Base-by-base conservation (phyloP, 1,284 basidiomycete genomes). In the Irpex lacteus region DNA sequence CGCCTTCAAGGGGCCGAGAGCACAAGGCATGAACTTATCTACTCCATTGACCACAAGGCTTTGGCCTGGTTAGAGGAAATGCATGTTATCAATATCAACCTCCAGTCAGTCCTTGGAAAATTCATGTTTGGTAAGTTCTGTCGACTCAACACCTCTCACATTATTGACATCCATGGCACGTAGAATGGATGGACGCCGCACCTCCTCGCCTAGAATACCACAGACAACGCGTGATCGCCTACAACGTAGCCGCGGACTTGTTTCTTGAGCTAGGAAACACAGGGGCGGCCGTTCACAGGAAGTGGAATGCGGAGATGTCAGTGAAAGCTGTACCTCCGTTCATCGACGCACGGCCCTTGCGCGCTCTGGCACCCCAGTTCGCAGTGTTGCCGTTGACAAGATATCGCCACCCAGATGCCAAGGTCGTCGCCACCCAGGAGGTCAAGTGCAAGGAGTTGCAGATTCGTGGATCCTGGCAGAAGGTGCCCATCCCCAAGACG, bases 391-490 rank as follows among this genome's bases (percentile, higher is more conserved):
- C 59, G 11, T 55, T 55, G 44, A 44, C 44, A 15, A n/a, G 36
- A 21, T 38, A 21, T 19, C n/a, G 60, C 8, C 70, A 73, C 54
- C 71, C 72, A 2, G 72, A 73, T 26, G 68, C 69, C n/a, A 15
- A 66, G 5, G 44, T 68, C 8, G 55, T 64, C 21, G 62, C 65
- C 9, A 61, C 65, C 19, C 56, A 62, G 11, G 55, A 66, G 13
- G 26, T 68, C 47, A 59, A 37, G 15, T 18, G 68, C 15, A 60
- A 67, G 0, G 55, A 60, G 13, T 63, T 73, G 49, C 72, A 72
- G 52, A 67, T 72, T 4, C 68, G 65, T 56, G 71, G 72, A 0
- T 70, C 70, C 34, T 73, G 72, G 72, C 62, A 69, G 63, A 70
- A 70, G 65, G 60, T 73, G 18, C 68, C 68, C 57, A 47, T 71